phyloP scores from a whole-genome alignment of 2,329 filamentous ascomycete species.

The Colletotrichum sp. region DNA sequence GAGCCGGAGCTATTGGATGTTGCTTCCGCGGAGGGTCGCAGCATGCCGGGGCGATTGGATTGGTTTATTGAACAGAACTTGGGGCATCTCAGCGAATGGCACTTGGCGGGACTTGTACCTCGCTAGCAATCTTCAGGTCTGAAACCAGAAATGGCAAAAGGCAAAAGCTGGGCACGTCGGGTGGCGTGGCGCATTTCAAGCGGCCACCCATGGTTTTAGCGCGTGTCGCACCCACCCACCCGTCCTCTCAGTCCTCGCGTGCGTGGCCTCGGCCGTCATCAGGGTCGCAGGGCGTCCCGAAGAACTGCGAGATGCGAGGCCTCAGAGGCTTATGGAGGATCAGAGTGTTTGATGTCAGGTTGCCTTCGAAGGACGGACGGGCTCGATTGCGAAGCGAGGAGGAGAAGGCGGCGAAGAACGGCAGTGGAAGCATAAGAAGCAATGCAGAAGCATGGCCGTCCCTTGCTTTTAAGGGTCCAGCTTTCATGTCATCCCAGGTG shows the following conservation, averaged over 20 bases:
- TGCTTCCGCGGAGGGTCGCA: background rate
- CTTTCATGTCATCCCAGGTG: constrained; percentile 10
- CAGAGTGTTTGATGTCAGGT: background rate
- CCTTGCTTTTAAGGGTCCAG: constrained; percentile 4
- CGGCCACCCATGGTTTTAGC: constrained; percentile 11
- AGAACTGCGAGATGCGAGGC: background rate
- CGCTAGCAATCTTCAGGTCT: constrained; percentile 9
- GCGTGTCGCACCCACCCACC: constrained; percentile 14
- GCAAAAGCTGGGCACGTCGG: constrained; percentile 1
- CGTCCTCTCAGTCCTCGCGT: background rate
- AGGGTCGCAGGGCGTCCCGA: constrained; percentile 1
- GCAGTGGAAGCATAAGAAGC: background rate
- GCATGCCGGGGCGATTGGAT: background rate
- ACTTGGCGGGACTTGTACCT: background rate
- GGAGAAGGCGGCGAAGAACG: background rate
- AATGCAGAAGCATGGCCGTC: background rate
- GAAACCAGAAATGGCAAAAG: constrained; percentile 15
- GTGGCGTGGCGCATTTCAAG: constrained; percentile 15
- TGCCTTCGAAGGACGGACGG: background rate
- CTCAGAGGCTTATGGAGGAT: background rate
- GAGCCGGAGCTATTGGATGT: background rate
- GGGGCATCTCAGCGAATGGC: background rate
- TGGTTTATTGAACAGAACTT: background rate
- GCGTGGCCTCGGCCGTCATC: background rate
- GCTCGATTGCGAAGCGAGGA: background rate